These are phyloP conservation scores for Mangifera indica DNA, from an alignment of 345 rosid species.

Conservation along the genomic window DNA sequence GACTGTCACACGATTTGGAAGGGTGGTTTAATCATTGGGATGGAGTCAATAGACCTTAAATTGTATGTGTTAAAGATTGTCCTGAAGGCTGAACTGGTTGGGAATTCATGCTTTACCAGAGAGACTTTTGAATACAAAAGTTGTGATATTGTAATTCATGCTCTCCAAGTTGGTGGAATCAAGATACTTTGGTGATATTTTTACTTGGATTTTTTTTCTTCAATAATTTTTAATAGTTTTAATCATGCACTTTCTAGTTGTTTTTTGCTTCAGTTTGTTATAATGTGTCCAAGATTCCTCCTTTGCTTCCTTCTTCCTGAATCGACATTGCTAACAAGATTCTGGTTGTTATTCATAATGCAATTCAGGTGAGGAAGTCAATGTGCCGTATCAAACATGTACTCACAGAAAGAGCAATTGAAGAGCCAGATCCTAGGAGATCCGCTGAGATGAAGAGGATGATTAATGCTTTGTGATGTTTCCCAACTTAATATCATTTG, in stretches of 20 bases:
- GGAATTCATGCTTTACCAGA: background rate
- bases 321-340: conserved; percentile 8
- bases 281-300: background rate
- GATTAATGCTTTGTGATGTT: conserved; percentile 71
- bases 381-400: conserved; percentile 90
- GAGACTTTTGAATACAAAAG: background rate
- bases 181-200: no score
- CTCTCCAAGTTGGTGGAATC: background rate
- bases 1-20: no score
- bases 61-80: background rate
- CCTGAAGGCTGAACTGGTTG: background rate
- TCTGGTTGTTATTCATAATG: conserved; percentile 7
- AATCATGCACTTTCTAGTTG: background rate
- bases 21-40: no score
- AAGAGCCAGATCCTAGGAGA: conserved; percentile 79
- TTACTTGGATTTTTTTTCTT: no score
- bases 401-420: conserved; percentile 83
- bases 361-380: conserved; percentile 70
- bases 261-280: background rate
- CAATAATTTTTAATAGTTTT: no score
- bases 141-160: background rate
- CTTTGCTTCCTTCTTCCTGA: background rate
- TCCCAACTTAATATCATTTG: background rate
- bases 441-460: conserved; percentile 88
- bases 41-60: background rate